A percentile compares a stretch with the other conserved stretches of the same genome.
Conservation (phyloP, 345 rosid genomes). For the Trapa bicornis region DNA sequence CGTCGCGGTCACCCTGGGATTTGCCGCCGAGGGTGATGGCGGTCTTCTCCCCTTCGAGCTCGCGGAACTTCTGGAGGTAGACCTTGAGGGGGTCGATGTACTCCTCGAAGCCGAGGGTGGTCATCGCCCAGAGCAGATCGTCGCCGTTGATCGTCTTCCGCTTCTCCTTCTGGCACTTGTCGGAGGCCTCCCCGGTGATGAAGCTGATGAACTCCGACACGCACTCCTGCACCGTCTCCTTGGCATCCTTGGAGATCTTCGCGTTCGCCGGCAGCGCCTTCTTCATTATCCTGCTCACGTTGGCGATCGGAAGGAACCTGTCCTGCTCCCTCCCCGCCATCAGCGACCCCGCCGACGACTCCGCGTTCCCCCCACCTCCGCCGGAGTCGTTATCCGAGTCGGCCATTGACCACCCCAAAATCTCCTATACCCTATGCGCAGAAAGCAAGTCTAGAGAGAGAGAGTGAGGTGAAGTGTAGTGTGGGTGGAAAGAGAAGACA, state of each 20-base stretch:
- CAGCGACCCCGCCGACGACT: slow-evolving; percentile 15
- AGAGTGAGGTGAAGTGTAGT: neutral
- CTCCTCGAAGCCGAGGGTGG: slow-evolving; percentile 49
- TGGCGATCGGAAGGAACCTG: slow-evolving; percentile 43
- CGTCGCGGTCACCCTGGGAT: slow-evolving; percentile 10
- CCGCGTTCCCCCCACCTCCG: slow-evolving; percentile 25
- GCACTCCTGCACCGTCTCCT: slow-evolving; percentile 56
- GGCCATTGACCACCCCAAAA: slow-evolving; percentile 20
- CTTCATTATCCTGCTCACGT: slow-evolving; percentile 56
- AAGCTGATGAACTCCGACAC: slow-evolving; percentile 58
- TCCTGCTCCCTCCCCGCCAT: slow-evolving; percentile 30
- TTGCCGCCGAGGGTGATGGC: slow-evolving; percentile 10
- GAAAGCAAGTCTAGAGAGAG: neutral
- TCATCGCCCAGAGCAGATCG: slow-evolving; percentile 56
- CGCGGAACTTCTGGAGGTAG: slow-evolving; percentile 42
- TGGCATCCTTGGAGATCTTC: slow-evolving; percentile 51
- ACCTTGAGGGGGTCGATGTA: slow-evolving; percentile 43
- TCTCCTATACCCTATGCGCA: neutral
- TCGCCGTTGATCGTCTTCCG: slow-evolving; percentile 65
- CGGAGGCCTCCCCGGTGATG: slow-evolving; percentile 51
- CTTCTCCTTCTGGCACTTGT: slow-evolving; percentile 52
- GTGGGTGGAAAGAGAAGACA: neutral
- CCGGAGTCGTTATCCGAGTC: slow-evolving; percentile 53
- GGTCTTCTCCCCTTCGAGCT: slow-evolving; percentile 45
- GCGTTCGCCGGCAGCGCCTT: slow-evolving; percentile 51